phyloP scores from a whole-genome alignment of 2,329 filamentous ascomycete genomes.

The Dryadomyces sulphureus region DNA sequence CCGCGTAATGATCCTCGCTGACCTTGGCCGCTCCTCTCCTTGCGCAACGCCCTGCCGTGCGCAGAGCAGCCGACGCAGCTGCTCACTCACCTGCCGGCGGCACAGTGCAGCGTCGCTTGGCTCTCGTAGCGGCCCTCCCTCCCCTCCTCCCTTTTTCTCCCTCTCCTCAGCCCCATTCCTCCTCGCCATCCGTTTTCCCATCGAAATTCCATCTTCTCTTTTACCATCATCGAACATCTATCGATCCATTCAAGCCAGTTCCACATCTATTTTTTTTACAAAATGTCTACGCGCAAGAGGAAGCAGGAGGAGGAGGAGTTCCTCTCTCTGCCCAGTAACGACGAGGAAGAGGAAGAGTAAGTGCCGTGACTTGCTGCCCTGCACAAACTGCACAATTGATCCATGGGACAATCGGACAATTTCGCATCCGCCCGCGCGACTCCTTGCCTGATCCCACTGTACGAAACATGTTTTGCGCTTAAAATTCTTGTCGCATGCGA shows the following conservation, averaged over 20 bases:
- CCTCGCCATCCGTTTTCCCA: constrained; percentile 2
- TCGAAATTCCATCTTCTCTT: neutral
- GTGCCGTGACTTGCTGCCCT: no score
- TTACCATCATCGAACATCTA: constrained; percentile 1
- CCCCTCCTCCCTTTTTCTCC: constrained; percentile 10
- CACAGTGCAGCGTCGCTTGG: no score
- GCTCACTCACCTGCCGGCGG: constrained; percentile 6
- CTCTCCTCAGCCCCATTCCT: constrained; percentile 10
- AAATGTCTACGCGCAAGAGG: constrained; percentile 37
- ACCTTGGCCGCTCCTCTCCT: neutral
- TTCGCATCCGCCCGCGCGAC: no score
- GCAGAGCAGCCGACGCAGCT: neutral
- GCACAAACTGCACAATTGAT: no score
- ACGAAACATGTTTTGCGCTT: neutral
- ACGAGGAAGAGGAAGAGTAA: constrained; percentile 36
- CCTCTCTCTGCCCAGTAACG: constrained; percentile 36
- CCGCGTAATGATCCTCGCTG: neutral
- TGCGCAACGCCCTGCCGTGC: neutral
- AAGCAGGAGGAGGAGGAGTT: constrained; percentile 39
- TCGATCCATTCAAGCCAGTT: neutral
- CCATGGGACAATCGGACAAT: no score
- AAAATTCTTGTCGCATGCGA: no score
- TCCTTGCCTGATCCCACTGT: no score
- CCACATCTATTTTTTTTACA: constrained; percentile 8
- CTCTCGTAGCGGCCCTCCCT: no score